Evolutionary conservation across 2,329 filamentous ascomycete genomes (phyloP).

Genomic region (Proliferodiscus dingleyae): DNA sequence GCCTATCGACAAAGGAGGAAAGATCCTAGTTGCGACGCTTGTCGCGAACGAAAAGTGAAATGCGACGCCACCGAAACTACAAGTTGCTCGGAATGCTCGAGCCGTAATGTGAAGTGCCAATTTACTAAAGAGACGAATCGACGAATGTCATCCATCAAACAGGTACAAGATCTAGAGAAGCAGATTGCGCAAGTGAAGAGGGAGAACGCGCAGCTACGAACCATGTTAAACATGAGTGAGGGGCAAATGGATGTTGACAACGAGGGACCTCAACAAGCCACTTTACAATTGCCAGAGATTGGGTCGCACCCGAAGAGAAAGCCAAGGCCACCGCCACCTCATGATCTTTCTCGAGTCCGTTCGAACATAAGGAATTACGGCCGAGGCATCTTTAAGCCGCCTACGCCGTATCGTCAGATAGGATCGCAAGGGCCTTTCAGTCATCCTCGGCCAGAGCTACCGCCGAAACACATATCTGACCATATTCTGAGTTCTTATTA

Average conservation of each 20-base stretch:
- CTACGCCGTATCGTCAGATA: slow-evolving; percentile 59
- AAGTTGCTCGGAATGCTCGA: slow-evolving; percentile 96
- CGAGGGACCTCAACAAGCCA: slow-evolving; percentile 36
- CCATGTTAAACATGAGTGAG: slow-evolving; percentile 47
- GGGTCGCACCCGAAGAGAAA: slow-evolving; percentile 61
- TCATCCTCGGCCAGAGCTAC: slow-evolving; percentile 58
- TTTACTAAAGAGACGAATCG: slow-evolving; percentile 99
- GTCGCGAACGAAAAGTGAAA: slow-evolving; percentile 78
- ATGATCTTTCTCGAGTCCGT: slow-evolving; percentile 68
- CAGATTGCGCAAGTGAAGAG: slow-evolving; percentile 76
- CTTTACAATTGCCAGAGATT: slow-evolving; percentile 58
- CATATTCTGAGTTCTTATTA: slow-evolving; percentile 72
- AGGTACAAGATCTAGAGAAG: slow-evolving; percentile 94
- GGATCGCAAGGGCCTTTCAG: slow-evolving; percentile 45
- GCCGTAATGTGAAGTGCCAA: slow-evolving; percentile 93
- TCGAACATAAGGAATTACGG: slow-evolving; percentile 68
- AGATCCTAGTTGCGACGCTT: slow-evolving; percentile 95
- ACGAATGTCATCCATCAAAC: slow-evolving; percentile 98
- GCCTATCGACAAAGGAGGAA: slow-evolving; percentile 93
- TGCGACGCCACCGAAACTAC: slow-evolving; percentile 96
- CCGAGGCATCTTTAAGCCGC: slow-evolving; percentile 74
- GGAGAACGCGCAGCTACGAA: slow-evolving; percentile 70
- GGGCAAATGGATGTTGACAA: slow-evolving; percentile 40
- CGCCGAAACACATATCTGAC: slow-evolving; percentile 65
- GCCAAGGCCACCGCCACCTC: slow-evolving; percentile 54